Evolutionary conservation across 148 eudicot species (phyloP).

Genomic region (Camellia granthamiana): DNA sequence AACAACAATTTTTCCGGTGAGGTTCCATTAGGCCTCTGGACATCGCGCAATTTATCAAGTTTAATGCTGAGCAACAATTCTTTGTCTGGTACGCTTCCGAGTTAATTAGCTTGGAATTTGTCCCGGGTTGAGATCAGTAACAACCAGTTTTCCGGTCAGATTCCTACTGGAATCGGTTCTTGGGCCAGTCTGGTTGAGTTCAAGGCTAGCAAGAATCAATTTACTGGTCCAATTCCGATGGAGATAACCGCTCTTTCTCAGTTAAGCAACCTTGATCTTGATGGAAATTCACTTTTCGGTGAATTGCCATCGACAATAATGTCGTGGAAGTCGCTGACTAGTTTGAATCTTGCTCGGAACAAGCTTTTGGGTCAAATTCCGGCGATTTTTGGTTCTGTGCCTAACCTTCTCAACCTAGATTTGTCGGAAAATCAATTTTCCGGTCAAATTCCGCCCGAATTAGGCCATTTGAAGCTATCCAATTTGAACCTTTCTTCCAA

Average conservation of each 20-base stretch:
- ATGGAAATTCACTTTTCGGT: constrained; percentile 27
- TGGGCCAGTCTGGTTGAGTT: constrained; percentile 48
- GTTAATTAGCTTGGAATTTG: constrained; percentile 39
- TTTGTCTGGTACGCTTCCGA: constrained; percentile 54
- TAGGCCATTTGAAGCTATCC: constrained; percentile 22
- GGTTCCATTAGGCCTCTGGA: constrained; percentile 55
- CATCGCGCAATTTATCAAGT: constrained; percentile 20
- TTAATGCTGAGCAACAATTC: constrained; percentile 40
- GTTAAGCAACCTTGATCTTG: constrained; percentile 16
- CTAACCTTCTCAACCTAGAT: constrained; percentile 26
- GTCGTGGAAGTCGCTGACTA: constrained; percentile 22
- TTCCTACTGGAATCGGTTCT: constrained; percentile 32
- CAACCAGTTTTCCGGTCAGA: constrained; percentile 52
- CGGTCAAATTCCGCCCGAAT: constrained; percentile 27
- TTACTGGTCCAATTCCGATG: constrained; percentile 48
- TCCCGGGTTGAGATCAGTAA: constrained; percentile 41
- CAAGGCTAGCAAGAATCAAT: constrained; percentile 47
- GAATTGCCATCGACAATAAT: constrained; percentile 18
- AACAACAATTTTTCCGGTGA: constrained; percentile 50
- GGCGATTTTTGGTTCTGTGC: constrained; percentile 18
- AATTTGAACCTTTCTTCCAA: constrained; percentile 33
- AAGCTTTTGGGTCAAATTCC: constrained; percentile 31
- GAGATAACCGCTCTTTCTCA: constrained; percentile 38
- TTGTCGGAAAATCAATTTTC: constrained; percentile 28
- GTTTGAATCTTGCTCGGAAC: constrained; percentile 29